Evolutionary conservation across 2,329 filamentous ascomycete species (phyloP).

Genomic region (Pseudogymnoascus sp.): DNA sequence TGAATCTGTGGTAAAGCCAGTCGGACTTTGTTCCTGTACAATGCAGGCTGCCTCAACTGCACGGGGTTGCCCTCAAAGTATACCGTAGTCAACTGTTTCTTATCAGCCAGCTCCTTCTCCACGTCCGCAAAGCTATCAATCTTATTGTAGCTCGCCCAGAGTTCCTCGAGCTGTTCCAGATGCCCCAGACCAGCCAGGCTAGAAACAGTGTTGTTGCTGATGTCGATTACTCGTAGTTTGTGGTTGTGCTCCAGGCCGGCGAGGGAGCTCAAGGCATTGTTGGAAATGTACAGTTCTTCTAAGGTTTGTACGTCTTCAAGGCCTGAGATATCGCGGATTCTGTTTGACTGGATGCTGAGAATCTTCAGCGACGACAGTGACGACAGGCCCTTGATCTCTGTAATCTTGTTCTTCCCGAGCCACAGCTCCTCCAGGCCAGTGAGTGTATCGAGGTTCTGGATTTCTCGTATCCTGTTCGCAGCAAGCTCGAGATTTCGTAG

Average conservation of each 20-base stretch:
- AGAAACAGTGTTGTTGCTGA: conserved; percentile 77
- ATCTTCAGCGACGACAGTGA: conserved; percentile 72
- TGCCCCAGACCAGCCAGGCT: conserved; percentile 64
- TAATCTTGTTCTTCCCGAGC: conserved; percentile 96
- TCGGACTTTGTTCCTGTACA: conserved; percentile 91
- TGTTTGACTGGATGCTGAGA: conserved; percentile 91
- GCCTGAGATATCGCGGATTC: conserved; percentile 69
- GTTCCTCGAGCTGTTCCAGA: conserved; percentile 68
- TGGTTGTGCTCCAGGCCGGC: conserved; percentile 60
- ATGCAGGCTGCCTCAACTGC: conserved; percentile 66
- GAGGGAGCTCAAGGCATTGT: conserved; percentile 79
- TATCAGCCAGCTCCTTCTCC: conserved; percentile 68
- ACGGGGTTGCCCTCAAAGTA: conserved; percentile 95
- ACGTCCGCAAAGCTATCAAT: conserved; percentile 74
- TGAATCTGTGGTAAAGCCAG: conserved; percentile 77
- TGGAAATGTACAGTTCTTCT: conserved; percentile 90
- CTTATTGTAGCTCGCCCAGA: conserved; percentile 91
- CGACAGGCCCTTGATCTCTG: conserved; percentile 67
- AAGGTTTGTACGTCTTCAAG: conserved; percentile 66
- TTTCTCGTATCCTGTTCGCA: conserved; percentile 83
- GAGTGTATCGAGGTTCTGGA: conserved; percentile 74
- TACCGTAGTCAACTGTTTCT: conserved; percentile 74
- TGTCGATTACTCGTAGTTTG: conserved; percentile 71
- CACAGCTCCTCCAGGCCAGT: conserved; percentile 78
- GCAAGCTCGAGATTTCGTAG: conserved; percentile 82